Base-by-base conservation (phyloP, 768 basidiomycete species). In the Russula vinacea region DNA sequence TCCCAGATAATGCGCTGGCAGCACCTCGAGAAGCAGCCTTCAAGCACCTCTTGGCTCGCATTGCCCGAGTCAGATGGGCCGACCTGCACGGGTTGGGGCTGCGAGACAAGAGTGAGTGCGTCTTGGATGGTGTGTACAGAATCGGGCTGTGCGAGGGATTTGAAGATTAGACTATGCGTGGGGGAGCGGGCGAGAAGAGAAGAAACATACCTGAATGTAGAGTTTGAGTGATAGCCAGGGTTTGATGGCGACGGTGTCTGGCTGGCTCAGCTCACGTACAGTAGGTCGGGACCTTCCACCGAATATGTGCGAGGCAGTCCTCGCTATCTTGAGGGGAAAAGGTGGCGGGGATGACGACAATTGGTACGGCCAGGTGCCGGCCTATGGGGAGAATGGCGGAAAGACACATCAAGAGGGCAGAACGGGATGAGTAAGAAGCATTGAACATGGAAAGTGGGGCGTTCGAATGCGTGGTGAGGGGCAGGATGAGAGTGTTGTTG, bases 281-380 rank as follows among this genome's bases (percentile, higher is more conserved):
- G 91, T 88, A 22, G 90, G 90, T 22, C 94, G 85, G 76, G 94
- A 88, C 71, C 90, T 92, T 40, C 96, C 94, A 33, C 94, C 93
- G 70, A 99, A 99, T 62, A 99, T 90, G 33, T 88, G 80, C 0
- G 92, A 90, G 57, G n/a, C n/a, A n/a, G n/a, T n/a, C n/a, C n/a
- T n/a, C n/a, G n/a, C n/a, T n/a, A n/a, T n/a, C n/a, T n/a, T n/a
- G n/a, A n/a, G n/a, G n/a, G n/a, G n/a, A n/a, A n/a, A n/a, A n/a
- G n/a, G n/a, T n/a, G n/a, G n/a, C n/a, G n/a, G n/a, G n/a, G n/a
- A n/a, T n/a, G n/a, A n/a, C n/a, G n/a, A n/a, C n/a, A n/a, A n/a
- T n/a, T n/a, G n/a, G n/a, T n/a, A n/a, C n/a, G n/a, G n/a, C n/a
- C n/a, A n/a, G n/a, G n/a, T n/a, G n/a, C n/a, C n/a, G n/a, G n/a